A percentile compares a stretch with the other conserved stretches of the same genome.
Evolutionary conservation across 106 monocot species (phyloP).

Genomic region (Dioscorea zingiberensis): DNA sequence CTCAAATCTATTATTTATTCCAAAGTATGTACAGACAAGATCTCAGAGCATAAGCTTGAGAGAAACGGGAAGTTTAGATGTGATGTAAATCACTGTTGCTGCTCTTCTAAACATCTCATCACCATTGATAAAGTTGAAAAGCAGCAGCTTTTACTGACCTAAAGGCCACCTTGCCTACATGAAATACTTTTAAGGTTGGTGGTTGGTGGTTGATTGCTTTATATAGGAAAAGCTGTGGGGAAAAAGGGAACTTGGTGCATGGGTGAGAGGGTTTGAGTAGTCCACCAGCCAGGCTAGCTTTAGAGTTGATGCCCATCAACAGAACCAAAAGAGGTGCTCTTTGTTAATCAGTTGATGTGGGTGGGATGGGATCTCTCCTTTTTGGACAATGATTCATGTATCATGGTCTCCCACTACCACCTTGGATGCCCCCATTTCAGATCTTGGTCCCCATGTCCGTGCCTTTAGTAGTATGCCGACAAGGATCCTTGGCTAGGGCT

Average conservation of each 20-base stretch:
- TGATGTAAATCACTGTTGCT: slow-evolving; percentile 8
- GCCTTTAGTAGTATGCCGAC: not conserved
- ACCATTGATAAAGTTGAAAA: not conserved
- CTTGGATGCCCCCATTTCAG: not conserved
- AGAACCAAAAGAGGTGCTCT: not conserved
- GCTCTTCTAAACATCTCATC: not conserved
- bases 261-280: slow-evolving; percentile 2
- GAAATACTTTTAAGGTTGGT: not conserved
- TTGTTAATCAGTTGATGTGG: not conserved
- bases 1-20: too few relatives aligned
- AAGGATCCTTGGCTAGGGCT: not conserved
- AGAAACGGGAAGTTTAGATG: too few relatives aligned
- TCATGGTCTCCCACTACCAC: slow-evolving; percentile 32
- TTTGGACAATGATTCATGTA: slow-evolving; percentile 32
- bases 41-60: too few relatives aligned
- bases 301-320: slow-evolving; percentile 4
- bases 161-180: not conserved
- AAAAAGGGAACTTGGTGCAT: slow-evolving; percentile 11
- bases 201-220: slow-evolving; percentile 9
- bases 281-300: slow-evolving; percentile 4
- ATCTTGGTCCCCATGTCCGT: slow-evolving; percentile 13
- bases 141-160: not conserved
- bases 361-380: slow-evolving; percentile 9
- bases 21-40: too few relatives aligned
- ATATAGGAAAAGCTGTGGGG: slow-evolving; percentile 2